Base-by-base conservation (phyloP, 2,329 filamentous ascomycete genomes). In the Calonectria pseudoturangicola region DNA sequence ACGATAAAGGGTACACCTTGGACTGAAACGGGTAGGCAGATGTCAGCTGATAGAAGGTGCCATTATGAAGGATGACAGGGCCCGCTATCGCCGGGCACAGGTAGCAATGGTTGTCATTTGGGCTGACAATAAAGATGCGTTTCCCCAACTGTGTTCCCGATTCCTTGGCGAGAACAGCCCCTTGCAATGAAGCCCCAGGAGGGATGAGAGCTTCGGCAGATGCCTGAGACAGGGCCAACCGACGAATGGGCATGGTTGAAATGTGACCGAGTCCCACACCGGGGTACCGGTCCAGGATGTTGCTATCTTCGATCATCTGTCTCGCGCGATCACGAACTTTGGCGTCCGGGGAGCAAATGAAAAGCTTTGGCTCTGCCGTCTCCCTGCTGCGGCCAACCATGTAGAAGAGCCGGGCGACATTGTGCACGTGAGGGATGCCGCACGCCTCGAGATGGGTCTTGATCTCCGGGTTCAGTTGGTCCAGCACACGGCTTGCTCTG, bases 371-470 rank as follows among this genome's bases (percentile, higher is more conserved):
- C n/a, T 48, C n/a, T 4, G 45, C 45, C 8, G 45, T 48, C 18
- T 48, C n/a, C 13, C 45, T 48, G n/a, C 16, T 25, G 8, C 21
- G 45, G 45, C 45, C 45, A 48, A 48, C 21, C 45, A 48, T 48
- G 45, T 48, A 48, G 8, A 48, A 4, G 45, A 16, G 18, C n/a
- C 45, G 21, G 5, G n/a, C 4, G n/a, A 48, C n/a, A 25, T 48
- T 48, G 2, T 25, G 4, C 6, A n/a, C 8, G 8, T n/a, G 45
- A 48, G 45, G 45, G n/a, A 25, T 25, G 45, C 45, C 45, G 2
- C n/a, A 48, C n/a, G 45, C 45, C 13, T 48, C 45, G 21, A 48
- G n/a, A 48, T 48, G 45, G 45, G 45, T 16, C 45, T 48, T 48
- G 45, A 48, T 48, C 45, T 48, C 45, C 8, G 45, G 45, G n/a